phyloP scores from a whole-genome alignment of 2,329 filamentous ascomycete species.

The Periconia digitata region DNA sequence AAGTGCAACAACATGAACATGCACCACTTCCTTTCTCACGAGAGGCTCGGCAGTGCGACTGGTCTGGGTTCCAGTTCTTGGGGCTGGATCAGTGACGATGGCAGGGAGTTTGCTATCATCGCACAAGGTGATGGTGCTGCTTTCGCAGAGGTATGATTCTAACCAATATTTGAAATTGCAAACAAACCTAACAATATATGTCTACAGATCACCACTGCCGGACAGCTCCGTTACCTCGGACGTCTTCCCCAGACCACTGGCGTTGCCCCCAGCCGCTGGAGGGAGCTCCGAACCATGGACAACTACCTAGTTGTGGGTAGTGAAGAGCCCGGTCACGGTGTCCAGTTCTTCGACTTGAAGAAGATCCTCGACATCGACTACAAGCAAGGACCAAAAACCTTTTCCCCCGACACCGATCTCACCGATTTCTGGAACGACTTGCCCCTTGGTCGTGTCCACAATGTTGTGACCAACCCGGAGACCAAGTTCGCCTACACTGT shows the following conservation, averaged over 20 bases:
- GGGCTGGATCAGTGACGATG: conserved; percentile 56
- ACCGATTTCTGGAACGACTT: conserved; percentile 27
- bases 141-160: conserved; percentile 48
- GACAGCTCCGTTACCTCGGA: conserved; percentile 55
- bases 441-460: conserved; percentile 42
- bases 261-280: conserved; percentile 49
- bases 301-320: conserved; percentile 47
- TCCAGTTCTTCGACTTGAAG: conserved; percentile 62
- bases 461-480: conserved; percentile 39
- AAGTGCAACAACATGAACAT: conserved; percentile 48
- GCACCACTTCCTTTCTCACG: conserved; percentile 58
- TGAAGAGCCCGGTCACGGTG: conserved; percentile 52
- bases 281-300: conserved; percentile 53
- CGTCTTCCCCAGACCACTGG: conserved; percentile 51
- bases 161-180: not conserved
- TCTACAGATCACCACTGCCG: conserved; percentile 45
- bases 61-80: conserved; percentile 49
- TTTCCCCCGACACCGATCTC: conserved; percentile 33
- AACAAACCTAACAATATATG: not conserved
- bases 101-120: conserved; percentile 57
- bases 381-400: conserved; percentile 31
- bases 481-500: conserved; percentile 38
- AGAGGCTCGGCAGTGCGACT: conserved; percentile 51
- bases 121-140: conserved; percentile 57
- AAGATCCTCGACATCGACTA: conserved; percentile 42